Percentiles rank a stretch among this genome's conserved stretches.
Conservation (phyloP, 139 green algal species). For the Ulvella scutata region DNA sequence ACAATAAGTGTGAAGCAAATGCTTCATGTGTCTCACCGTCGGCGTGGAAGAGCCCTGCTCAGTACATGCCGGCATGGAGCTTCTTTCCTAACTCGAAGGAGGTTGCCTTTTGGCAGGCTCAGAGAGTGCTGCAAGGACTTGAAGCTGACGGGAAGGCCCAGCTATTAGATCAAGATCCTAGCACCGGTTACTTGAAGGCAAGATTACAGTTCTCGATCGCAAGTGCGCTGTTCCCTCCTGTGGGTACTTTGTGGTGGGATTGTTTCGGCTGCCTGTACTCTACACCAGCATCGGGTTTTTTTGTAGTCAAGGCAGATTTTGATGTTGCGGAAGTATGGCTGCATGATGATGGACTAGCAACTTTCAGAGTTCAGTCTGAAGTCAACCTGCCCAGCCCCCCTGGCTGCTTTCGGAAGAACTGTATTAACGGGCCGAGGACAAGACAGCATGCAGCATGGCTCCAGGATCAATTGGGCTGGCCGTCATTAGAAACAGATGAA, state of each 20-base stretch:
- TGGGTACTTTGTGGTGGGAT: too few relatives aligned
- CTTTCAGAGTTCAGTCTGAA: neutral
- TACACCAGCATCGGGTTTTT: too few relatives aligned
- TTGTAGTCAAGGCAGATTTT: neutral
- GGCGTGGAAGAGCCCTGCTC: neutral
- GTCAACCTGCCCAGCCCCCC: neutral
- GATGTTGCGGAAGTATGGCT: neutral
- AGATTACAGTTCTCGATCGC: neutral
- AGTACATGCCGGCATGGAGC: neutral
- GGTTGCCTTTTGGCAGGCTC: neutral
- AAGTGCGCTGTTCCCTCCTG: too few relatives aligned
- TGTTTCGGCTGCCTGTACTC: too few relatives aligned
- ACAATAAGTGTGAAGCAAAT: neutral
- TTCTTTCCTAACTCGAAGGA: neutral
- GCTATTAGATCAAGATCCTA: neutral
- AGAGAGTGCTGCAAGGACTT: neutral
- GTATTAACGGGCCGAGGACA: neutral
- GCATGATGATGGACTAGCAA: neutral
- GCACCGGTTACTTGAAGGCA: neutral
- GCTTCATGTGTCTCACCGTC: neutral
- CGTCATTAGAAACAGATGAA: neutral
- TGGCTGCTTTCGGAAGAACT: neutral
- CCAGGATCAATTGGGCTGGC: neutral
- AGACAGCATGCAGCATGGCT: neutral
- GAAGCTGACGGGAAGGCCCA: neutral